Evolutionary conservation across 2,329 filamentous ascomycete species (phyloP), one percentile per base, ranked within the genome.

Genomic region (Exophiala xenobiotica): DNA sequence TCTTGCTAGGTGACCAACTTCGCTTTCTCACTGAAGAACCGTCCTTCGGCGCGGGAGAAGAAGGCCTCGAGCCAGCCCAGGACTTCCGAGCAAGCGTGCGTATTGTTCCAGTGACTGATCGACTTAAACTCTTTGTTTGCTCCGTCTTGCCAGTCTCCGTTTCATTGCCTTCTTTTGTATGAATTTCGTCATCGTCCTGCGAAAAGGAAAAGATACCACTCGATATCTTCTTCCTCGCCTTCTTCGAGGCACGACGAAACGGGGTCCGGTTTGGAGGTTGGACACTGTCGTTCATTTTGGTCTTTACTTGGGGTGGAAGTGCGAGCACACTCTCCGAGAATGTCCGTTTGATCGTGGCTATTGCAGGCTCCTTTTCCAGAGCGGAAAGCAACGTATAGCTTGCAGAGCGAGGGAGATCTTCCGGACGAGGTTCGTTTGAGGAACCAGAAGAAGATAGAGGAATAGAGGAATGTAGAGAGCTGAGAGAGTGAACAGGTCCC

Each of bases 371-470:
- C 22, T 66, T 61, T 22, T 69, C 56, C 14, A 73, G 63, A 22
- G 63, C 67, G 3, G 77, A 73, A n/a, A 83, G 65, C 57, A 78
- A 74, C 40, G 77, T 79, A 65, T 79, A 83, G 61, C 80, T 83
- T 24, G 81, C 80, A 41, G 80, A 76, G 50, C 79, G 74, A 22
- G 75, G 74, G 23, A 83, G 58, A 31, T 65, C 62, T 14, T 40
- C 19, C 4, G 46, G 20, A 44, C 31, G 42, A 29, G 24, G 33
- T n/a, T 43, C 43, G 44, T 43, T 20, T 22, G 29, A 43, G 31
- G 33, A 19, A 20, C 44, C 44, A 27, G 44, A 33, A 29, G 39
- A 37, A 43, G 43, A 27, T 20, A 56, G 23, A 26, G 52, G 35
- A 20, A 44, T 23, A 23, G 22, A 33, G 9, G 58, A 53, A 33